Percentiles rank a stretch among this genome's conserved stretches.
phyloP scores from a whole-genome alignment of 331 rosid genomes.

The Acacia concinna region DNA sequence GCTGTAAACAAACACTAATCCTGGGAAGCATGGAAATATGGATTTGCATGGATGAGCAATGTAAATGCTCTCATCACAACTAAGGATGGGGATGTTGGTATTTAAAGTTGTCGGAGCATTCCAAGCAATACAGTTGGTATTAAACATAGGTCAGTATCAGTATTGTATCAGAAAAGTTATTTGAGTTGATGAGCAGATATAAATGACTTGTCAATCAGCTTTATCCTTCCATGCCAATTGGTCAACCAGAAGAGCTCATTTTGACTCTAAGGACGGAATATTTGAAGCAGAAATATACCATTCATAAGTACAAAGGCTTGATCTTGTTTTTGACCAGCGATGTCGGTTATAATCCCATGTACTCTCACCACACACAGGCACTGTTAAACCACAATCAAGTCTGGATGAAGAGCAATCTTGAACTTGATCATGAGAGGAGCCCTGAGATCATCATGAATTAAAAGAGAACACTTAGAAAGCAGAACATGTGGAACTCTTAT shows the following conservation, averaged over 20 bases:
- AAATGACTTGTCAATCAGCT: conserved; percentile 9
- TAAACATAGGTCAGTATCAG: background rate
- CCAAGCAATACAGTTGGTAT: conserved; percentile 18
- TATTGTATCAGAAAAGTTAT: conserved; percentile 1
- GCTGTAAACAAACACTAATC: conserved; percentile 25
- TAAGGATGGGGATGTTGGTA: background rate
- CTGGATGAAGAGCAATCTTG: conserved; percentile 41
- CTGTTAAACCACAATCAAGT: conserved; percentile 33
- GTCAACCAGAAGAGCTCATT: conserved; percentile 19
- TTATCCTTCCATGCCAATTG: conserved; percentile 14
- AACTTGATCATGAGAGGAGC: conserved; percentile 37
- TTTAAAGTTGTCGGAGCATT: conserved; percentile 19
- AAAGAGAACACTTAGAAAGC: conserved; percentile 23
- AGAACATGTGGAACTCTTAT: conserved; percentile 14
- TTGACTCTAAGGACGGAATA: conserved; percentile 6
- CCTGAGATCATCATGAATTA: conserved; percentile 40
- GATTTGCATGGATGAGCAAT: conserved; percentile 18
- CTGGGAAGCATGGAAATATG: conserved; percentile 15
- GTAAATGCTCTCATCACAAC: conserved; percentile 8
- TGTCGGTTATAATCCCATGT: conserved; percentile 76
- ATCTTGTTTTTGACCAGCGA: conserved; percentile 65
- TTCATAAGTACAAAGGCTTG: conserved; percentile 73
- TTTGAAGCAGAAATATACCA: conserved; percentile 53
- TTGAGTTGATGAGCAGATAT: conserved; percentile 25
- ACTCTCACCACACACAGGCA: conserved; percentile 59